phyloP scores from a whole-genome alignment of 805 yeast genomes.

The Sporopachydermia lactativora region DNA sequence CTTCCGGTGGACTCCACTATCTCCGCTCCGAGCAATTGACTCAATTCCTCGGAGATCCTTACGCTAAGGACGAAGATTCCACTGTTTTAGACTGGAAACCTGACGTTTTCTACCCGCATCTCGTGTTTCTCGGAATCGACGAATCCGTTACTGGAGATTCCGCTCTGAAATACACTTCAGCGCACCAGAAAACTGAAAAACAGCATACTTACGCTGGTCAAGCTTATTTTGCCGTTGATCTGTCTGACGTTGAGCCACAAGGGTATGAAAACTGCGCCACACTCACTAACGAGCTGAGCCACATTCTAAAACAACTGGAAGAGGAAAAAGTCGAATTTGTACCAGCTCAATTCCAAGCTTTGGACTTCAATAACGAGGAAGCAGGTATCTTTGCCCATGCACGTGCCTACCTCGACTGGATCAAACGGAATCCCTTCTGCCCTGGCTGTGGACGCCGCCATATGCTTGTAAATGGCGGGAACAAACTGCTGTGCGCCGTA shows the following conservation, averaged over 20 bases:
- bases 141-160: conserved; percentile 19
- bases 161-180: conserved; percentile 8
- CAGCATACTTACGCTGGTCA: conserved; percentile 18
- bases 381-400: conserved; percentile 71
- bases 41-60: conserved; percentile 22
- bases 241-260: conserved; percentile 9
- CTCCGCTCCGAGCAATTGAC: conserved; percentile 19
- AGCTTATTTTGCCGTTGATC: conserved; percentile 26
- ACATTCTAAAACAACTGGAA: conserved; percentile 6
- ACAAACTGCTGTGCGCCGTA: conserved; percentile 23
- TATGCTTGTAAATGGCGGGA: conserved; percentile 26
- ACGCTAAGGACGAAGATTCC: conserved; percentile 13
- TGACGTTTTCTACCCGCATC: conserved; percentile 22
- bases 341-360: conserved; percentile 23
- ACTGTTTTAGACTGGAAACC: conserved; percentile 21
- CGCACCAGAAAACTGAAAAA: conserved; percentile 8
- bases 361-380: conserved; percentile 21
- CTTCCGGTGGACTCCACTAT: conserved; percentile 19
- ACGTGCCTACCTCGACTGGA: conserved; percentile 78
- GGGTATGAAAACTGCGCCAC: conserved; percentile 11
- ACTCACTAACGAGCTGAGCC: conserved; percentile 10
- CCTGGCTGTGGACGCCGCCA: conserved; percentile 64
- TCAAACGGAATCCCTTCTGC: conserved; percentile 56
- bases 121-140: conserved; percentile 38
- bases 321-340: conserved; percentile 15